Evolutionary conservation across 1,284 basidiomycete species (phyloP).

Genomic region (Fomitopsis betulina): DNA sequence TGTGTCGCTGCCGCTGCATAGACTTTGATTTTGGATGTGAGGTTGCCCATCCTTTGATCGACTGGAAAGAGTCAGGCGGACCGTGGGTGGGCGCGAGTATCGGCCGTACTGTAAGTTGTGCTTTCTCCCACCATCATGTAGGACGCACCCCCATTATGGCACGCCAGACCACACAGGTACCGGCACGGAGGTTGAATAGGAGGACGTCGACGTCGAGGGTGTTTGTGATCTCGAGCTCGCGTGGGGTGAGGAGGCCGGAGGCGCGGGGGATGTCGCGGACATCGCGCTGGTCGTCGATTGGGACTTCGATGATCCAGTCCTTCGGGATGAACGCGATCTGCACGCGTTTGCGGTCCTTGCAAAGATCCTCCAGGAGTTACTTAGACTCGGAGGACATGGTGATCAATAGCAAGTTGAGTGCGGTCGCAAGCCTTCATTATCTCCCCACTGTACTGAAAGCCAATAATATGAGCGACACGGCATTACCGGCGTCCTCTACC

Average conservation of each 20-base stretch:
- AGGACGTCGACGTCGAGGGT: slow-evolving; percentile 19
- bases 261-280: slow-evolving; percentile 39
- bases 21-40: slow-evolving; percentile 23
- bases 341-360: slow-evolving; percentile 32
- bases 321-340: slow-evolving; percentile 41
- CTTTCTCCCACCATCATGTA: too few relatives aligned
- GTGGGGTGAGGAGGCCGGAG: slow-evolving; percentile 37
- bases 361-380: slow-evolving; percentile 14
- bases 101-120: too few relatives aligned
- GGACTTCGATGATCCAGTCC: slow-evolving; percentile 39
- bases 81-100: too few relatives aligned
- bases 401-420: too few relatives aligned
- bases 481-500: too few relatives aligned
- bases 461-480: too few relatives aligned
- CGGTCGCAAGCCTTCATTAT: too few relatives aligned
- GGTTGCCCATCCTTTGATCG: slow-evolving; percentile 19
- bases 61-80: not conserved
- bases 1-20: slow-evolving; percentile 16
- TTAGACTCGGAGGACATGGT: slow-evolving; percentile 2
- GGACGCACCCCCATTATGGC: too few relatives aligned
- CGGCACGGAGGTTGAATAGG: slow-evolving; percentile 32
- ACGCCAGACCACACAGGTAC: slow-evolving; percentile 31
- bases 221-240: slow-evolving; percentile 32
- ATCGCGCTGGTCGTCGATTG: slow-evolving; percentile 24
- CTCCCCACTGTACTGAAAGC: too few relatives aligned